Conservation (phyloP, 2,329 filamentous ascomycete species). For the Aspergillus arachidicola region DNA sequence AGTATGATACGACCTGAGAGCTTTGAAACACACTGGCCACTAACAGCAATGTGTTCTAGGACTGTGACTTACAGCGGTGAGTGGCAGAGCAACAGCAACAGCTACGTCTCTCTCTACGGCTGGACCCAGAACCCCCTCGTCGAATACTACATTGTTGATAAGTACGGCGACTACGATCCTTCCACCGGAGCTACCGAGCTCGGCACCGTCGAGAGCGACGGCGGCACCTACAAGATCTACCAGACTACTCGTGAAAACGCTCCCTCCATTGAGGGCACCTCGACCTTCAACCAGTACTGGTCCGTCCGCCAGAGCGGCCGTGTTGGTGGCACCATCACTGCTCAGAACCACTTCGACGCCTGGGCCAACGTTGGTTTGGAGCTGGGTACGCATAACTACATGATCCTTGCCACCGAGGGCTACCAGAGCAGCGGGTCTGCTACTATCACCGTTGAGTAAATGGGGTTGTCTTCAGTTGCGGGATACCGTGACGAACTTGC, state of each 20-base stretch:
- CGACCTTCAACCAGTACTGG: conserved; percentile 49
- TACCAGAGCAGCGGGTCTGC: conserved; percentile 45
- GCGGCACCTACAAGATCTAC: conserved; percentile 44
- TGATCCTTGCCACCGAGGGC: conserved; percentile 47
- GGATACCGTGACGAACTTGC: neutral
- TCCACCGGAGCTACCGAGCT: conserved; percentile 29
- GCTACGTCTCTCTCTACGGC: conserved; percentile 43
- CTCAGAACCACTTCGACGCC: conserved; percentile 40
- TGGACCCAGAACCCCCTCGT: conserved; percentile 43
- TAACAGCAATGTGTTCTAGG: neutral
- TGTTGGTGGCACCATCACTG: conserved; percentile 39
- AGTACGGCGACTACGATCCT: conserved; percentile 38
- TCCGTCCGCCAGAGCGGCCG: conserved; percentile 43
- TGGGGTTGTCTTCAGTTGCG: neutral
- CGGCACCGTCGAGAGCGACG: conserved; percentile 43
- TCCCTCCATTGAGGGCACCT: conserved; percentile 44
- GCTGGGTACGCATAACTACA: conserved; percentile 39
- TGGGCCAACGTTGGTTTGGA: conserved; percentile 36
- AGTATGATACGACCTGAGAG: conserved; percentile 38
- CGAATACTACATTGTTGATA: conserved; percentile 45
- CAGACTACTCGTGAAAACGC: conserved; percentile 38
- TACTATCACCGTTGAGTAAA: conserved; percentile 35
- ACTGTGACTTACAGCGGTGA: conserved; percentile 33
- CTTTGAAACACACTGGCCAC: neutral
- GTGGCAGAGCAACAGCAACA: conserved; percentile 35